phyloP scores from a whole-genome alignment of 2,329 filamentous ascomycete species.

The Fusarium brevicatenulatum region DNA sequence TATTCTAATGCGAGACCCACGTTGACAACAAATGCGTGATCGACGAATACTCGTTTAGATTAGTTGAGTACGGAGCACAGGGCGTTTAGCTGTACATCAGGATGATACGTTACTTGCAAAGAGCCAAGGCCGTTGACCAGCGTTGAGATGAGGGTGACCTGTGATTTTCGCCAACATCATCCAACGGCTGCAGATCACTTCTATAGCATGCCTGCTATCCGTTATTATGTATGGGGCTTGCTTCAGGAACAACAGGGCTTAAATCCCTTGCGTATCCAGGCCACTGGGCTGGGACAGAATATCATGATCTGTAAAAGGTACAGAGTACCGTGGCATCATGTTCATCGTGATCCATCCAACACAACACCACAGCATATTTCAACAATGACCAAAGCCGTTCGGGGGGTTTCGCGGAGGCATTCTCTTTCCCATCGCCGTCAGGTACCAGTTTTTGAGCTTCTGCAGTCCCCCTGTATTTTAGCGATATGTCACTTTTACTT shows the following conservation, averaged over 20 bases:
- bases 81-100: neutral
- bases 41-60: too few relatives aligned
- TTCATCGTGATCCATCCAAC: neutral
- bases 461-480: neutral
- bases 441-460: neutral
- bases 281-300: neutral
- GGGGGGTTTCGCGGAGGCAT: too few relatives aligned
- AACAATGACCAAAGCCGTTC: too few relatives aligned
- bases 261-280: neutral
- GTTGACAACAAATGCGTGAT: neutral
- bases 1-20: slow-evolving; percentile 6
- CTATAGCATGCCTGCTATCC: neutral
- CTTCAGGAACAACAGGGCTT: slow-evolving; percentile 2
- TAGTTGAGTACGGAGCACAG: too few relatives aligned
- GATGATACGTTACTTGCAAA: neutral
- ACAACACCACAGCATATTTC: too few relatives aligned
- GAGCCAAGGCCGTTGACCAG: neutral
- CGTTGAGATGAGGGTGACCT: neutral
- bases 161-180: neutral
- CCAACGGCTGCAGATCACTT: slow-evolving; percentile 5
- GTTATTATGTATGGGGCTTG: neutral
- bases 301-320: neutral
- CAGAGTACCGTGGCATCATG: neutral
- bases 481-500: slow-evolving; percentile 7
- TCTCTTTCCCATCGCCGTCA: too few relatives aligned